Base-by-base conservation (phyloP, 805 yeast genomes). In the Sugiyamaella boreocaroliniensis region DNA sequence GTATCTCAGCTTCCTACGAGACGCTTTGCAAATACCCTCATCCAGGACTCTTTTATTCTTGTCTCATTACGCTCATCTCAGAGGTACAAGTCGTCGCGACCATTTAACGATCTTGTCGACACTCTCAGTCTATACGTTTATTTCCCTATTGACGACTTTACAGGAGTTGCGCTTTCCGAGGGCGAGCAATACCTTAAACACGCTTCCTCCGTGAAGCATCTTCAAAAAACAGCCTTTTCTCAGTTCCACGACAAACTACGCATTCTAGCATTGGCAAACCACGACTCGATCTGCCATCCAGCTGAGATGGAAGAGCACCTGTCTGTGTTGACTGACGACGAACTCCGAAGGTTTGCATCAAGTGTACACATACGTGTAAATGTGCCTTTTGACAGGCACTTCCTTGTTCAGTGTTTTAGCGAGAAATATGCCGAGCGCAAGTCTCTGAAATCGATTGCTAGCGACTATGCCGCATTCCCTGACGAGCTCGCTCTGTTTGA, bases 1-100 rank as follows among this genome's bases (percentile, higher is more conserved):
- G 48, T 75, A 6, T 72, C 78, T 2, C 75, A 71, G 49, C 57
- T 72, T 6, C 76, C 78, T 0, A 70, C 78, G 0, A 64, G 80
- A 51, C 58, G 70, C 45, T 75, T 65, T 47, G 48, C 67, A 4
- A 68, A 65, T 49, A 54, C 68, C 0, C 37, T 75, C 2, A 29
- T 75, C 29, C 62, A 63, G 14, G 66, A 67, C 18, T 15, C 55
- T 19, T 61, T 63, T 46, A 59, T 71, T 20, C n/a, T 61, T 6
- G 57, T 20, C 8, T 40, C 48, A 5, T 15, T 29, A 4, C 20
- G 46, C 16, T 32, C 37, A 14, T 32, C 37, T 2, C 37, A 10
- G n/a, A 14, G 2, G 9, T 43, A 43, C 46, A 22, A 12, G 8
- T n/a, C 18, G 3, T 16, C 16, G n/a, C 20, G 9, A 34, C 7